Conservation (phyloP, 2,329 filamentous ascomycete genomes). For the Penicillium sp. region DNA sequence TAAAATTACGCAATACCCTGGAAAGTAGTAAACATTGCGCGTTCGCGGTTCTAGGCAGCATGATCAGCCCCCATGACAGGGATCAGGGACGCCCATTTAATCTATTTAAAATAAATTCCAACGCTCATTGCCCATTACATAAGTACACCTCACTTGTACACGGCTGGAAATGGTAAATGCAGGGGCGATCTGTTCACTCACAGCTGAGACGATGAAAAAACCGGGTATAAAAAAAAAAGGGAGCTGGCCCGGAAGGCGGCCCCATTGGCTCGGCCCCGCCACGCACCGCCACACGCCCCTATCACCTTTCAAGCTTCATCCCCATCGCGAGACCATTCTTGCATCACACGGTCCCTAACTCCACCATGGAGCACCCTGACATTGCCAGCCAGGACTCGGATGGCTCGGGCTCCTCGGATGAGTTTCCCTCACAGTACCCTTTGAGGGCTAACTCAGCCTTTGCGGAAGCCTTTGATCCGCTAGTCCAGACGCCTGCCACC, state of each 20-base stretch:
- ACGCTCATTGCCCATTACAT: neutral
- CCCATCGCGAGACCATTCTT: conserved; percentile 1
- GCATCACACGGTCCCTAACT: conserved; percentile 15
- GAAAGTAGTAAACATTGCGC: neutral
- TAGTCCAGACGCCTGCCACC: conserved; percentile 31
- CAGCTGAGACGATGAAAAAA: neutral
- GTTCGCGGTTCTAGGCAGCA: neutral
- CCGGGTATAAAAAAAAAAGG: neutral
- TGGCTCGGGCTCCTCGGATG: conserved; percentile 44
- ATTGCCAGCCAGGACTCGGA: conserved; percentile 42
- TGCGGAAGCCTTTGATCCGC: conserved; percentile 31
- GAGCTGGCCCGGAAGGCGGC: neutral
- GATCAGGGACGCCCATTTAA: neutral
- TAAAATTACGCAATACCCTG: neutral
- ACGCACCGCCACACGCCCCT: conserved; percentile 10
- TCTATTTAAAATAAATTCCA: neutral
- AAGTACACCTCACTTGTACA: neutral
- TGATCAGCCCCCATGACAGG: neutral
- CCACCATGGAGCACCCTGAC: conserved; percentile 47
- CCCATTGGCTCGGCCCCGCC: conserved; percentile 4
- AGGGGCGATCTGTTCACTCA: neutral
- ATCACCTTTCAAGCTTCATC: conserved; percentile 9
- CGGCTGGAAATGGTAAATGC: neutral
- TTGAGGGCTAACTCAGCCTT: conserved; percentile 34
- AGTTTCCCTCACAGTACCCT: conserved; percentile 37